Conservation (phyloP, 345 rosid genomes). For the Rhodamnia rubescens region DNA sequence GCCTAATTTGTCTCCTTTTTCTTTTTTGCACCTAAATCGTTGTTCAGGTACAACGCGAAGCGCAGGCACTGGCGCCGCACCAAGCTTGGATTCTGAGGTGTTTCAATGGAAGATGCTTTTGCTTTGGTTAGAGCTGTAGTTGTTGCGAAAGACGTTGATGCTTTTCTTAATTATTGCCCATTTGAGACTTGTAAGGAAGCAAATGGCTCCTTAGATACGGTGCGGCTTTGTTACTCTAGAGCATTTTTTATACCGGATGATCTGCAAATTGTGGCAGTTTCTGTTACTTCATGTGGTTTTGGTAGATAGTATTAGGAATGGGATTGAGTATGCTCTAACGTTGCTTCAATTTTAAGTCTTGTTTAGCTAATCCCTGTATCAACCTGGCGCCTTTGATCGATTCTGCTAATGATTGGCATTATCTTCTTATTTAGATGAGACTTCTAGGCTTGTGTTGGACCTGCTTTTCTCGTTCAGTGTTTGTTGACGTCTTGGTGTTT, state of each 20-base stretch:
- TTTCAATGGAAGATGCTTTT: not conserved
- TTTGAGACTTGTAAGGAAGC: not conserved
- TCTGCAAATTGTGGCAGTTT: not conserved
- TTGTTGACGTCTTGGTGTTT: not conserved
- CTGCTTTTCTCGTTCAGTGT: accelerated
- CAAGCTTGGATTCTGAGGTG: slow-evolving; percentile 52
- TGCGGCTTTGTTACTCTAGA: not conserved
- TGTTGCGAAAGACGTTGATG: not conserved
- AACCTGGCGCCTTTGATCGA: not conserved
- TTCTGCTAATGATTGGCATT: not conserved
- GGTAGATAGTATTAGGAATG: not conserved
- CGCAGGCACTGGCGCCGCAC: slow-evolving; percentile 71
- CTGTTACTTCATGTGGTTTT: not conserved
- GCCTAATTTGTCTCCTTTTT: not conserved
- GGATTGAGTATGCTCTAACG: not conserved
- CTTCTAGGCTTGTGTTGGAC: not conserved
- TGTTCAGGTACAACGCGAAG: slow-evolving; percentile 48
- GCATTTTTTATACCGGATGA: not conserved
- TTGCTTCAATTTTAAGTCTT: not conserved
- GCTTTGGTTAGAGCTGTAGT: not conserved
- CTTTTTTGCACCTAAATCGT: not conserved
- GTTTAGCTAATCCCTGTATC: not conserved
- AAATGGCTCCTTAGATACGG: not conserved
- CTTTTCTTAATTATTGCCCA: not conserved
- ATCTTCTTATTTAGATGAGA: not conserved